Evolutionary conservation across 83 land plant species (phyloP).

Genomic region (Thuja plicata): DNA sequence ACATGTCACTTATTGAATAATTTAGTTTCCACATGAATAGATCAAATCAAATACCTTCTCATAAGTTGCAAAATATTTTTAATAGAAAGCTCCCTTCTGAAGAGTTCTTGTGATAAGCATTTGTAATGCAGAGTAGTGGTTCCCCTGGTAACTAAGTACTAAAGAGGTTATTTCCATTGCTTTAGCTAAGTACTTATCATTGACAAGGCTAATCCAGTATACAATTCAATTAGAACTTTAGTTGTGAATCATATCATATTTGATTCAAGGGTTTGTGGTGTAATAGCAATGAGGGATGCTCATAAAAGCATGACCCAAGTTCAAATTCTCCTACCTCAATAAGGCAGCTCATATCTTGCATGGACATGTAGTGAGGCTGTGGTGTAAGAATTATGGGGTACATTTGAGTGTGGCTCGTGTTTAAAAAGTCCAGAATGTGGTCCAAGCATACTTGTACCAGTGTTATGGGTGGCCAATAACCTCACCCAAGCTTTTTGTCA

Average conservation of each 20-base stretch:
- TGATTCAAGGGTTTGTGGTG: not conserved
- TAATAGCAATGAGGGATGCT: not conserved
- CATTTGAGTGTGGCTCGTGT: not conserved
- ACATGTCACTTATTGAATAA: not conserved
- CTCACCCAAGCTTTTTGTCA: not conserved
- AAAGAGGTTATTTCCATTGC: not conserved
- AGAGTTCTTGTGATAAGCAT: not conserved
- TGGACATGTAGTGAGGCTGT: not conserved
- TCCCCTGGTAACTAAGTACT: not conserved
- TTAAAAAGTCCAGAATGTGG: too few species aligned
- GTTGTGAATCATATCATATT: not conserved
- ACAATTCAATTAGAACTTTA: not conserved
- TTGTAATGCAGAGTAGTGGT: not conserved
- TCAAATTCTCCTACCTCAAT: not conserved
- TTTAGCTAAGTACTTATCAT: not conserved
- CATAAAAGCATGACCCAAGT: not conserved
- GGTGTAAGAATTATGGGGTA: not conserved
- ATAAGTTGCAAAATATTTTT: not conserved
- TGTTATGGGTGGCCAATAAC: not conserved
- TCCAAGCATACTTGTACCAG: not conserved
- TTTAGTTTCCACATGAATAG: not conserved
- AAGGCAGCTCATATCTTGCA: not conserved
- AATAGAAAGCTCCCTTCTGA: not conserved
- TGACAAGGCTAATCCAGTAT: not conserved
- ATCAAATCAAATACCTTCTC: not conserved